Conservation (phyloP, 2,329 filamentous ascomycete genomes). For the Paecilomyces niveus region DNA sequence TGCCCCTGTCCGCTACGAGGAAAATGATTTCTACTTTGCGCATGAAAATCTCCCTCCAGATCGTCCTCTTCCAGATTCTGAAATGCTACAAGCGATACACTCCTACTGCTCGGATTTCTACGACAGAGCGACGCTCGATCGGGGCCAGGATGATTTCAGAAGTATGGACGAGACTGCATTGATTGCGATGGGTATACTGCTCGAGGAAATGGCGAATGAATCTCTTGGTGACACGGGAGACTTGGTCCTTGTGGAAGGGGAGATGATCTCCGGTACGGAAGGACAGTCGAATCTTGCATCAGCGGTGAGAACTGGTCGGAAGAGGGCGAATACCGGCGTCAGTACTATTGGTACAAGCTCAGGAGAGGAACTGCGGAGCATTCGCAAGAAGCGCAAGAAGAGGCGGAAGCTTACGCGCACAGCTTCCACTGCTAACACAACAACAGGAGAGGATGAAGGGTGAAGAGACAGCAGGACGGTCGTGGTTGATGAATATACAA, state of each 20-base stretch:
- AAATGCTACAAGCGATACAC: slow-evolving; percentile 52
- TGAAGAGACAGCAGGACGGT: neutral
- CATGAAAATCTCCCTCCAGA: slow-evolving; percentile 37
- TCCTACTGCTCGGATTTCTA: slow-evolving; percentile 53
- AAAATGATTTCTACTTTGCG: slow-evolving; percentile 50
- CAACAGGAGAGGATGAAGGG: neutral
- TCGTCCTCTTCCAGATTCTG: slow-evolving; percentile 45
- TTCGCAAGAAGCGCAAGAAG: slow-evolving; percentile 16
- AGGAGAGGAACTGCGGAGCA: slow-evolving; percentile 11
- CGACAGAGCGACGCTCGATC: slow-evolving; percentile 23
- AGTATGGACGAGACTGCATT: slow-evolving; percentile 58
- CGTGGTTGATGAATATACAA: neutral
- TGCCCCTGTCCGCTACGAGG: slow-evolving; percentile 45
- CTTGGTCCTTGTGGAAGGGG: slow-evolving; percentile 49
- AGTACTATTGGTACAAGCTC: slow-evolving; percentile 15
- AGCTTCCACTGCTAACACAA: slow-evolving; percentile 4
- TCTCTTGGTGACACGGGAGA: slow-evolving; percentile 52
- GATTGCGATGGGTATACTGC: slow-evolving; percentile 52
- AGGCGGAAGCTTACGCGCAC: slow-evolving; percentile 15
- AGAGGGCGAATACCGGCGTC: slow-evolving; percentile 13
- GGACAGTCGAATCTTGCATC: slow-evolving; percentile 3
- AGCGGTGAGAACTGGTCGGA: slow-evolving; percentile 8
- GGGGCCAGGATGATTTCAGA: slow-evolving; percentile 35
- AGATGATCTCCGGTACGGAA: slow-evolving; percentile 20
- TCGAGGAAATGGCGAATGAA: slow-evolving; percentile 51